Evolutionary conservation across 108 stramenopile species (phyloP), one percentile per base, ranked within the genome.

Genomic region (Nitzschia sp.): DNA sequence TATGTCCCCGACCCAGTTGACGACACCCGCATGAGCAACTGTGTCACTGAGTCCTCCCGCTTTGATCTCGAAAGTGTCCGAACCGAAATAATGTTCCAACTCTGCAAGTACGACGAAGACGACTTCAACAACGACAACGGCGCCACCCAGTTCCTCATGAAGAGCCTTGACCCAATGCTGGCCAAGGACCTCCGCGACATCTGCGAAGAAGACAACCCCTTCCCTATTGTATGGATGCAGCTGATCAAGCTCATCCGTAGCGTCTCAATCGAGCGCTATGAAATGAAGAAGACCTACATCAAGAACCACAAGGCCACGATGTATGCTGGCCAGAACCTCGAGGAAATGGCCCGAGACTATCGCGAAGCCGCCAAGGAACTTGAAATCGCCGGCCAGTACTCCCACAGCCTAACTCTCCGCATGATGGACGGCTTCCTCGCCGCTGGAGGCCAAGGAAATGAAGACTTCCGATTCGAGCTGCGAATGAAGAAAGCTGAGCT

Each of bases 261-360:
- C n/a, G n/a, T n/a, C n/a, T n/a, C n/a, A n/a, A n/a, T n/a, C n/a
- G n/a, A n/a, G n/a, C n/a, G n/a, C n/a, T n/a, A n/a, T n/a, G n/a
- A n/a, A 6, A 27, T 59, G 13, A 25, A 27, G 3, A 68, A 68
- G 66, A 19, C 2, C 2, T 4, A 35, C 21, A 68, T 68, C 32
- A 33, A 34, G 19, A 5, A 2, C 2, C 15, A 8, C 32, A 6
- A 56, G 3, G 54, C 66, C 2, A 3, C 4, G 23, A 2, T 56
- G 30, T 68, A 68, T 29, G 33, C 66, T 15, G 66, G 66, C 2
- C 54, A 68, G 32, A 54, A 68, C 24, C 5, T 68, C 3, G n/a
- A 32, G 3, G 2, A 9, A 3, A 1, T 68, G 27, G 32, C 53
- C 2, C 23, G 11, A 15, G 54, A 54, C 9, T 34, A 6, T 26